Conservation (phyloP, 257 asterid species). For the Primulina tabacum region DNA sequence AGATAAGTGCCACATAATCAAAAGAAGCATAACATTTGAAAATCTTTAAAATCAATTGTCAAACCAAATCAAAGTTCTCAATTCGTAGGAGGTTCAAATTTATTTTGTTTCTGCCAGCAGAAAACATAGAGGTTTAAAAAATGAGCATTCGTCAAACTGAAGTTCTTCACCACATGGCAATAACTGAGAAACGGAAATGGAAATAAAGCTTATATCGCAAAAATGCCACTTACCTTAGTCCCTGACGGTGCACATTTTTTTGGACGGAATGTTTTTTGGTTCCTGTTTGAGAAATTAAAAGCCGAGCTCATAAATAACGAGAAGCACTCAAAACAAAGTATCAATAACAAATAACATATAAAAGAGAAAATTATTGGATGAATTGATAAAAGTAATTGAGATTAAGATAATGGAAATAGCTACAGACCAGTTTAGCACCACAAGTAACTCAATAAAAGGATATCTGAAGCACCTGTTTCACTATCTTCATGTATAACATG, state of each 20-base stretch:
- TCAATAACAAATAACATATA: background rate
- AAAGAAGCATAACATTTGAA: background rate
- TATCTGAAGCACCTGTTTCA: background rate
- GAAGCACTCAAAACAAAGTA: background rate
- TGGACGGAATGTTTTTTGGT: constrained; percentile 92
- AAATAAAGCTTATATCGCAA: background rate
- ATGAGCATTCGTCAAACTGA: constrained; percentile 3
- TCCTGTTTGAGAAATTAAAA: constrained; percentile 49
- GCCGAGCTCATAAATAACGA: constrained; percentile 1
- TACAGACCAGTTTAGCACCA: background rate
- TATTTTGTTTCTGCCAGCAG: background rate
- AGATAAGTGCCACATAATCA: background rate
- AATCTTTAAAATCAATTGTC: constrained; percentile 6
- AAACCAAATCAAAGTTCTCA: background rate
- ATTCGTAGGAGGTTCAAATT: background rate
- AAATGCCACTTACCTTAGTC: constrained; percentile 58
- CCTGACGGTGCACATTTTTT: constrained; percentile 21
- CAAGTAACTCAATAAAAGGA: background rate
- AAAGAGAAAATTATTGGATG: background rate
- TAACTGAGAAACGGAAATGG: background rate
- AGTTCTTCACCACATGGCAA: background rate
- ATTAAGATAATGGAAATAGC: background rate
- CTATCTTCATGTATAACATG: background rate
- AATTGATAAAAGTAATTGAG: constrained; percentile 7
- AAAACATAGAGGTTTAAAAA: constrained; percentile 8